Base-by-base conservation (phyloP, 192 early-diverging fungal species). In the Backusella luteola region DNA sequence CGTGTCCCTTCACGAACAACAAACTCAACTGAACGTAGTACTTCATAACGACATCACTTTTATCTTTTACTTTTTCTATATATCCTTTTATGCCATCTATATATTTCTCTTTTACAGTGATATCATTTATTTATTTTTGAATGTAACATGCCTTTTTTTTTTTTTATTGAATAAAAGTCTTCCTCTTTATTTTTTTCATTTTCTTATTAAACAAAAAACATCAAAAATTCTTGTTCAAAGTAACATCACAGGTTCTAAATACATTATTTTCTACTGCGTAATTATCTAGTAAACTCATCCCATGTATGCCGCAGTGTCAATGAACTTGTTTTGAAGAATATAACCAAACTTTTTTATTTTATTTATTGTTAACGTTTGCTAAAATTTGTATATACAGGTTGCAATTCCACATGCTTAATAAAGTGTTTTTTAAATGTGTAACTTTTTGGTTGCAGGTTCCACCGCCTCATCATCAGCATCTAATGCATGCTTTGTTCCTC, bases 1-100 rank as follows among this genome's bases (percentile, higher is more conserved):
- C 17, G 71, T 41, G 67, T 77, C 2, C 39, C 59, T 6, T 73
- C 49, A n/a, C 29, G 41, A 53, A 73, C 49, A 32, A 73, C 71
- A 44, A 46, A 17, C n/a, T 73, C 71, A 46, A 53, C 71, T 32
- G 29, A 53, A 53, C 26, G 26, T 34, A 29, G 35, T 68, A 68
- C 34, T 68, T 71, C 70, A 49, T 42, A 29, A 49, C 7, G 19
- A 26, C 23, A 32, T 23, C 11, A 23, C 69, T 42, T 42, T 26
- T 32, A 14, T 70, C 35, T 71, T 44, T 17, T 69, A 34, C 19
- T 70, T 42, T 32, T 70, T 41, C 15, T 42, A 36, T 70, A 41
- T 70, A 41, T 70, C 34, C 39, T 71, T 49, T 4, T 68, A 34
- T 36, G 34, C 35, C 35, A 35, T 68, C 35, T 36, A 35, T 68